Base-by-base conservation (phyloP, 768 basidiomycete species). In the Amanita subjunquillea region DNA sequence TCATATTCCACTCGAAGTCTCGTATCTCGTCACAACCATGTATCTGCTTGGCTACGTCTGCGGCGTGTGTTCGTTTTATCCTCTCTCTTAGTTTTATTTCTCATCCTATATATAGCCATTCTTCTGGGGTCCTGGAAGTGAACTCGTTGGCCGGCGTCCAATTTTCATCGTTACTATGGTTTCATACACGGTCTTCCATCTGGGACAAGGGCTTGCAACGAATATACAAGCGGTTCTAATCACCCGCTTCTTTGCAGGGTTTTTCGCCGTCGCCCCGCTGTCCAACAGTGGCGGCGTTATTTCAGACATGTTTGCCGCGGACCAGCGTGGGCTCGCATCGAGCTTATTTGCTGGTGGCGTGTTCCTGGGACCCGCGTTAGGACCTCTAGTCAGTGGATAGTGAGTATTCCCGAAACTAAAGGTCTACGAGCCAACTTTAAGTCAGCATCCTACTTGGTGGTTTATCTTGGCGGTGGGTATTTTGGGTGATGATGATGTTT, bases 401-500 rank as follows among this genome's bases (percentile, higher is more conserved):
- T 79, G 54, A 63, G 75, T 72, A 2, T 46, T 83, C 66, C 1
- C 70, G 80, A 30, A 80, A 79, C 10, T 39, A 23, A 4, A 7
- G 40, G 22, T 48, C 20, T 34, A 10, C 1, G n/a, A 38, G 7
- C n/a, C 23, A 8, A 32, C 6, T 10, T n/a, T 10, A 32, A 13
- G 54, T 30, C 50, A 78, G 77, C 52, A 76, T 83, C 56, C 64
- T 78, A 5, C 64, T 75, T 44, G 73, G 69, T 55, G 47, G 58
- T n/a, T 63, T 74, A 10, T 74, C 71, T 3, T 88, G 83, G 83
- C 60, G 80, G 58, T 83, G 79, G 79, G 71, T 84, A 1, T 85
- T 80, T 67, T 85, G 82, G 79, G 72, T 84, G 51, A 79, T 79
- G 76, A 77, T 83, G 72, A 77, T 83, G 12, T 79, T 82, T 55